A percentile compares a stretch with the other conserved stretches of the same genome.
phyloP scores from a whole-genome alignment of 192 early-diverging fungal species.

The Backusella parvicylindrica region DNA sequence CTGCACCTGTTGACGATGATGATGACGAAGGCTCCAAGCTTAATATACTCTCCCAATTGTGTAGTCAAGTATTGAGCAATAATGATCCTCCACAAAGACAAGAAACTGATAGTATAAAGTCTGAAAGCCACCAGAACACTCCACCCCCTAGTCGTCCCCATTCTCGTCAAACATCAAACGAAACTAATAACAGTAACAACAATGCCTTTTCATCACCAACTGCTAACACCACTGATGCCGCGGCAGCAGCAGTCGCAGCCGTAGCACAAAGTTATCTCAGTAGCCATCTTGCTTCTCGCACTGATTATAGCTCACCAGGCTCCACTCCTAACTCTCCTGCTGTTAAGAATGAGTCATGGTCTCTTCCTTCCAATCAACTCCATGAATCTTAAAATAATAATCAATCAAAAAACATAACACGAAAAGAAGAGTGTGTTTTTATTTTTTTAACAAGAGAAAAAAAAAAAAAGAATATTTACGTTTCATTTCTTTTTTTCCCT shows the following conservation, averaged over 20 bases:
- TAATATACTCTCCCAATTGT: constrained; percentile 29
- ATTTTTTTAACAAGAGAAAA: too few relatives aligned
- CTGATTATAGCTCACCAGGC: not conserved
- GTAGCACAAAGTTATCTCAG: constrained; percentile 20
- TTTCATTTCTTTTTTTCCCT: not conserved
- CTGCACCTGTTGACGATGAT: not conserved
- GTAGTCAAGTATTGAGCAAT: constrained; percentile 24
- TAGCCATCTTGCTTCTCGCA: constrained; percentile 21
- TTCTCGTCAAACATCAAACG: constrained; percentile 23
- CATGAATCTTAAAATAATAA: too few relatives aligned
- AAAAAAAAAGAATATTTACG: too few relatives aligned
- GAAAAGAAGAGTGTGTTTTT: not conserved
- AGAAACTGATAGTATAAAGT: not conserved
- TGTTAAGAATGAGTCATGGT: not conserved
- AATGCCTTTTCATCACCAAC: not conserved
- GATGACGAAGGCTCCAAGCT: constrained; percentile 34
- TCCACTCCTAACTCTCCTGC: constrained; percentile 28
- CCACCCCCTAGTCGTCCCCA: constrained; percentile 31
- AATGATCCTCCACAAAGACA: constrained; percentile 20
- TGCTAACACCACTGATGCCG: constrained; percentile 17
- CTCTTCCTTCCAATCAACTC: not conserved
- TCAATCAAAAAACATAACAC: not conserved
- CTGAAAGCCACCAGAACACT: constrained; percentile 13
- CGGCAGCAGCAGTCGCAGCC: not conserved
- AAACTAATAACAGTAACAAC: not conserved